Percentiles rank a stretch among this genome's conserved stretches.
Evolutionary conservation across 2,329 filamentous ascomycete species (phyloP).

Genomic region (Tolypocladium ovalisporum): DNA sequence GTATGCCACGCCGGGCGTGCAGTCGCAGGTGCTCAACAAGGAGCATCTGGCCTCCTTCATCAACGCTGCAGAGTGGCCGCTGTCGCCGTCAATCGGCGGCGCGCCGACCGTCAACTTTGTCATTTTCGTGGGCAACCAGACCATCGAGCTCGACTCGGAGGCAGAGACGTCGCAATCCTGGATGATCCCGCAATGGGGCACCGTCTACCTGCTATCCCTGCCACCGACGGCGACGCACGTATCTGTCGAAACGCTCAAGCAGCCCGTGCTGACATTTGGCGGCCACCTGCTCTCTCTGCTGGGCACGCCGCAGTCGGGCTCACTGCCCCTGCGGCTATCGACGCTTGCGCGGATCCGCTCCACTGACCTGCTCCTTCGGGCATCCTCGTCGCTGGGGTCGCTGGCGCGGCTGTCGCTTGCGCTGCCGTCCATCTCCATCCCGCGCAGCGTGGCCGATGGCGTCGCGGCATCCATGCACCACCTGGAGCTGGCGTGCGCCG

Average conservation of each 20-base stretch:
- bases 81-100: slow-evolving; percentile 85
- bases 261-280: slow-evolving; percentile 81
- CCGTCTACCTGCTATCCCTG: slow-evolving; percentile 47
- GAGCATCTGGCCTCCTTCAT: slow-evolving; percentile 90
- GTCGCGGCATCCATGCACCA: slow-evolving; percentile 71
- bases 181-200: slow-evolving; percentile 94
- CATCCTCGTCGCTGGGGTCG: slow-evolving; percentile 88
- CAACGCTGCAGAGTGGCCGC: slow-evolving; percentile 94
- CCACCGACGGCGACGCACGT: slow-evolving; percentile 39
- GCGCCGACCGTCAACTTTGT: slow-evolving; percentile 96
- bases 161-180: slow-evolving; percentile 53
- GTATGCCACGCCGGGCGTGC: slow-evolving; percentile 64
- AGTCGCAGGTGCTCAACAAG: slow-evolving; percentile 58
- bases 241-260: slow-evolving; percentile 54
- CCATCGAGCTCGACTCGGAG: slow-evolving; percentile 42
- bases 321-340: slow-evolving; percentile 73
- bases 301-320: slow-evolving; percentile 73
- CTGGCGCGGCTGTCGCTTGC: slow-evolving; percentile 76
- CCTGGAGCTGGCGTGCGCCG: slow-evolving; percentile 64
- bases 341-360: slow-evolving; percentile 78
- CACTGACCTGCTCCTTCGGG: slow-evolving; percentile 74
- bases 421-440: slow-evolving; percentile 84
- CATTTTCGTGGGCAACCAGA: slow-evolving; percentile 74
- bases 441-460: slow-evolving; percentile 72
- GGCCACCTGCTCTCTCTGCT: slow-evolving; percentile 81